Conservation (phyloP, 106 monocot species). For the Iris macrosiphon region DNA sequence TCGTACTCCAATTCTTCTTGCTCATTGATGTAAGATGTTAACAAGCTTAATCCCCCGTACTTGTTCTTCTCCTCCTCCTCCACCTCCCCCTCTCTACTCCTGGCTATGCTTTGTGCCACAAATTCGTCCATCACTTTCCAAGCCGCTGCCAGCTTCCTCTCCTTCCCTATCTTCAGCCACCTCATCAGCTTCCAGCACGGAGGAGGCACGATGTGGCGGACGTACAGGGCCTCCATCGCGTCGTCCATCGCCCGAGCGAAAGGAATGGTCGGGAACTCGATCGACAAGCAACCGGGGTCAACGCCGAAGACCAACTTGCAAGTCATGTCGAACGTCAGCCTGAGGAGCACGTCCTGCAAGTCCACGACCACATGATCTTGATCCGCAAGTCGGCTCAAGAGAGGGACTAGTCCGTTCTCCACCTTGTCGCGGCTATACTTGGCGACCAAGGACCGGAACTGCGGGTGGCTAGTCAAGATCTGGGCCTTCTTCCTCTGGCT, state of each 20-base stretch:
- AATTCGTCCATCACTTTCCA: too few species aligned
- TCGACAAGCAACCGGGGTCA: slow-evolving; percentile 29
- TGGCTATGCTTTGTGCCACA: background rate
- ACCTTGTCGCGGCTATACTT: slow-evolving; percentile 25
- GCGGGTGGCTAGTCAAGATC: slow-evolving; percentile 1
- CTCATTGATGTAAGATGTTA: slow-evolving; percentile 30
- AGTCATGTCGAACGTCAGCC: slow-evolving; percentile 38
- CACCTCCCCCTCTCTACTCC: background rate
- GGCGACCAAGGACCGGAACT: slow-evolving; percentile 22
- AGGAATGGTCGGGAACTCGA: slow-evolving; percentile 18
- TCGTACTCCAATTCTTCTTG: background rate
- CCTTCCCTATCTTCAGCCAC: too few species aligned
- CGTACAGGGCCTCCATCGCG: slow-evolving; percentile 14
- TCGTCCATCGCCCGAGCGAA: slow-evolving; percentile 21
- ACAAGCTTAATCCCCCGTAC: too few species aligned
- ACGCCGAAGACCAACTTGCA: slow-evolving; percentile 32
- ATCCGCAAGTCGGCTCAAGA: slow-evolving; percentile 7
- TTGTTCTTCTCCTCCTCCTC: background rate
- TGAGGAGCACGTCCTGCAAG: slow-evolving; percentile 45
- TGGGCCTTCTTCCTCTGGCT: slow-evolving; percentile 30
- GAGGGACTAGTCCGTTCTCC: slow-evolving; percentile 20
- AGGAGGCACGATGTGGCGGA: slow-evolving; percentile 30
- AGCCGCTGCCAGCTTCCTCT: too few species aligned
- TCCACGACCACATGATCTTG: slow-evolving; percentile 4
- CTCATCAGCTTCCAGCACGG: too few species aligned